Conservation (phyloP, 805 yeast species). For the Kazachstania kunashirensis region DNA sequence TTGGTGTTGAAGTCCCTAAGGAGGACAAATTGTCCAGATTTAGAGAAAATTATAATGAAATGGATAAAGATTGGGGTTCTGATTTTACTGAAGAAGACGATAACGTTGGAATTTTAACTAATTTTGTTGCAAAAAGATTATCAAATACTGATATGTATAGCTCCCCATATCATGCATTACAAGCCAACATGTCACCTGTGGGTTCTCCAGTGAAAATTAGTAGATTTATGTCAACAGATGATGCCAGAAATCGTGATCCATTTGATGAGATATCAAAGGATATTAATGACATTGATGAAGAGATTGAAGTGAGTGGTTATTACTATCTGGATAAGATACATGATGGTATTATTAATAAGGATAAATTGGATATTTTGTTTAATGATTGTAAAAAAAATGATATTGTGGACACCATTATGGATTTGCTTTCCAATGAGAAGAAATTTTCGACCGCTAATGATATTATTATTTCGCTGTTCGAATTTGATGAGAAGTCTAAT, state of each 20-base stretch:
- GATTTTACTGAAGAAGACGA: constrained; percentile 20
- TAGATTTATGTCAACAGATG: not conserved
- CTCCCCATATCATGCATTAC: not conserved
- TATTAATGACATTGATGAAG: not conserved
- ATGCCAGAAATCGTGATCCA: not conserved
- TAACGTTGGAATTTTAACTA: constrained; percentile 3
- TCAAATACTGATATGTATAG: not conserved
- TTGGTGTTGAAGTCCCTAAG: not conserved
- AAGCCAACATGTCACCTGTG: not conserved
- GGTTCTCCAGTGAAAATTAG: constrained; percentile 1
- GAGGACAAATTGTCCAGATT: constrained; percentile 17
- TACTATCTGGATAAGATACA: constrained; percentile 5
- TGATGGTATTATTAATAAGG: not conserved
- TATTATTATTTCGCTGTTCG: constrained; percentile 10
- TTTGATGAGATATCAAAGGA: not conserved
- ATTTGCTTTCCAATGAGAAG: constrained; percentile 1
- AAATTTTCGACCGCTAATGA: constrained; percentile 1
- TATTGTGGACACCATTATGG: constrained; percentile 11
- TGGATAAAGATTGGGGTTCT: constrained; percentile 20
- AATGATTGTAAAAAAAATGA: constrained; percentile 9
- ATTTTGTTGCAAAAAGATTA: not conserved
- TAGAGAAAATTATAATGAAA: constrained; percentile 18
- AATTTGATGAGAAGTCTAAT: constrained; percentile 16
- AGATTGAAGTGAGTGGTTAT: constrained; percentile 1
- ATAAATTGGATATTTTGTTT: constrained; percentile 3